Conservation (phyloP, 75 land plant species). For the Isoetes taiwanensis region DNA sequence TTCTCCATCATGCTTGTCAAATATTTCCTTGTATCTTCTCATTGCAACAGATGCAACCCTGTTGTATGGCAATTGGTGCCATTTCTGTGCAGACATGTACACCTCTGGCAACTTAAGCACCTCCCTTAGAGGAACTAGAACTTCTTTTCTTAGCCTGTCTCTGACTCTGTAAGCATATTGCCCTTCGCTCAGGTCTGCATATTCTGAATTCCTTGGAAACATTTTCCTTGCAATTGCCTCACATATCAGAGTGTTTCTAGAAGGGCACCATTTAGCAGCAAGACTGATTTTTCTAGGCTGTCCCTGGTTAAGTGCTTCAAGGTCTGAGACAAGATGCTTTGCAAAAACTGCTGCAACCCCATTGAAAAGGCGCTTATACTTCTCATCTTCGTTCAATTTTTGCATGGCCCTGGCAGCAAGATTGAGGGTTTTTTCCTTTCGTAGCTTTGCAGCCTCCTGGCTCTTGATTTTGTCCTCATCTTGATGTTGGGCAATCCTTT, state of each 20-base stretch:
- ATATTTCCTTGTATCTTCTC: constrained; percentile 40
- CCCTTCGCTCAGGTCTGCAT: constrained; percentile 23
- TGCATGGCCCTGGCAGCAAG: constrained; percentile 27
- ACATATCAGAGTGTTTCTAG: constrained; percentile 37
- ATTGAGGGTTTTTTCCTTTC: constrained; percentile 20
- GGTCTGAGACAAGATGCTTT: constrained; percentile 23
- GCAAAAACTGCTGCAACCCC: constrained; percentile 39
- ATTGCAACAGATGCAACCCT: constrained; percentile 70
- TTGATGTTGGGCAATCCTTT: constrained; percentile 13
- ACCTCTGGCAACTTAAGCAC: constrained; percentile 48
- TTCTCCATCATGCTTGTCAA: constrained; percentile 38
- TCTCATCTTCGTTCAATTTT: constrained; percentile 17
- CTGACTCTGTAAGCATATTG: constrained; percentile 35
- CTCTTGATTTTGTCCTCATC: constrained; percentile 10
- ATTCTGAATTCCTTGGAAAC: constrained; percentile 33
- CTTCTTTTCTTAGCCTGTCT: constrained; percentile 42
- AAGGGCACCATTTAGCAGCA: constrained; percentile 73
- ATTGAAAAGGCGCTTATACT: constrained; percentile 31
- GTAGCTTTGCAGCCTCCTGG: constrained; percentile 18
- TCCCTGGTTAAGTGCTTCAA: constrained; percentile 12
- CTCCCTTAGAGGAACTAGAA: constrained; percentile 41
- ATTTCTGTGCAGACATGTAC: constrained; percentile 38
- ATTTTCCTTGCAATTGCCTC: constrained; percentile 38
- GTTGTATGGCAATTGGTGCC: constrained; percentile 43
- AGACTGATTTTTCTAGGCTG: constrained; percentile 19